Conservation (phyloP, 2,329 filamentous ascomycete genomes). For the Penicillium frequentans region DNA sequence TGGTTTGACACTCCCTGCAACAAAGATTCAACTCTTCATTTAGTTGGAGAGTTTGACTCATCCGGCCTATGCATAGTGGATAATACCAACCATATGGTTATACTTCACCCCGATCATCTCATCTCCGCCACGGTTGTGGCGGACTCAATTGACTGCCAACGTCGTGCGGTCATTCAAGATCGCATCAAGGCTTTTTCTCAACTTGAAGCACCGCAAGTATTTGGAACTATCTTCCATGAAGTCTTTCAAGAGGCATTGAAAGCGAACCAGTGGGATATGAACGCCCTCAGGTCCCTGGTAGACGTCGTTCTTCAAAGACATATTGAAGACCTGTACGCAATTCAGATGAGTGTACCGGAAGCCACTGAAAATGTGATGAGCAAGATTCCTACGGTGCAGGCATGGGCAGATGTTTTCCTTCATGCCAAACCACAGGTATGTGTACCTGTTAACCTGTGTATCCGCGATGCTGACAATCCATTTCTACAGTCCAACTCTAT, state of each 20-base stretch:
- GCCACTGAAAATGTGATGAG: slow-evolving; percentile 78
- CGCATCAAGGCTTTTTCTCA: slow-evolving; percentile 88
- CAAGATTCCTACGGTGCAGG: slow-evolving; percentile 77
- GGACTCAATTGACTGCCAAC: slow-evolving; percentile 91
- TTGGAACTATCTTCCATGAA: slow-evolving; percentile 91
- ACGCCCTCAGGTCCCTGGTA: slow-evolving; percentile 67
- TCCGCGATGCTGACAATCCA: slow-evolving; percentile 26
- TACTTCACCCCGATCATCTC: slow-evolving; percentile 91
- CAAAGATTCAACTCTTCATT: slow-evolving; percentile 75
- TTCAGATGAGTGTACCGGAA: slow-evolving; percentile 70
- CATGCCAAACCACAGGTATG: slow-evolving; percentile 66
- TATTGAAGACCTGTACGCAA: slow-evolving; percentile 85
- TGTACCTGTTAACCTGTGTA: slow-evolving; percentile 6
- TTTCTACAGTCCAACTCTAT: slow-evolving; percentile 60
- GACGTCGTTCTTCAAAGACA: slow-evolving; percentile 71
- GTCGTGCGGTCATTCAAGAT: slow-evolving; percentile 90
- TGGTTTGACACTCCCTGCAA: slow-evolving; percentile 82
- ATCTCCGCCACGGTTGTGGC: slow-evolving; percentile 93
- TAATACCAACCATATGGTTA: slow-evolving; percentile 80
- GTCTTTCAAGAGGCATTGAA: slow-evolving; percentile 90
- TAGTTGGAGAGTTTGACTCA: slow-evolving; percentile 74
- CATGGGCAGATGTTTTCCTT: slow-evolving; percentile 83
- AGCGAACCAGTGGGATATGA: slow-evolving; percentile 74
- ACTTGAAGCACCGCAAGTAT: slow-evolving; percentile 76
- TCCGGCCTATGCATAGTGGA: slow-evolving; percentile 77